Conservation (phyloP, 257 asterid genomes). For the Solanum infundibuliforme region DNA sequence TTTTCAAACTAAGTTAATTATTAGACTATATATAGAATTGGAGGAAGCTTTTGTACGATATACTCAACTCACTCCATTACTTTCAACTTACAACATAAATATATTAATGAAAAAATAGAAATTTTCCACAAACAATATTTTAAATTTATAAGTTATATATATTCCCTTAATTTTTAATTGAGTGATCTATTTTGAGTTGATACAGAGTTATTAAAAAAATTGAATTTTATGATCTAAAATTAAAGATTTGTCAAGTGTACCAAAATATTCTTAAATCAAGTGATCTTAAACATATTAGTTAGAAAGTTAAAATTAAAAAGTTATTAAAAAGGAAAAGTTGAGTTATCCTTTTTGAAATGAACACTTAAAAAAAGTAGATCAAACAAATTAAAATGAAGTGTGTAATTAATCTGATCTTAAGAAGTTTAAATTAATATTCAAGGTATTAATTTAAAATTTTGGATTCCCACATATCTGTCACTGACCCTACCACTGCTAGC, state of each 20-base stretch:
- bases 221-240: too few relatives aligned
- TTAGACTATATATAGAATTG: background rate
- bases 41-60: background rate
- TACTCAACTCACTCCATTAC: background rate
- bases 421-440: background rate
- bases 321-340: too few relatives aligned
- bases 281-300: too few relatives aligned
- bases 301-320: background rate
- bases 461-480: background rate
- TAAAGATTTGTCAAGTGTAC: background rate
- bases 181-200: background rate
- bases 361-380: background rate
- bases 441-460: background rate
- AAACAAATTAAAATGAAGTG: background rate
- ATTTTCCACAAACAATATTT: background rate
- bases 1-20: background rate
- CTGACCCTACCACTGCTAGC: background rate
- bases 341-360: background rate
- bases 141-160: background rate
- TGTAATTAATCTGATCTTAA: background rate
- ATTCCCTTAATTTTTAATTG: background rate
- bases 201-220: too few relatives aligned
- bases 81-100: background rate
- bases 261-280: background rate
- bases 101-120: background rate